Base-by-base conservation (phyloP, 129 eudicot genomes). In the Erigeron canadensis region DNA sequence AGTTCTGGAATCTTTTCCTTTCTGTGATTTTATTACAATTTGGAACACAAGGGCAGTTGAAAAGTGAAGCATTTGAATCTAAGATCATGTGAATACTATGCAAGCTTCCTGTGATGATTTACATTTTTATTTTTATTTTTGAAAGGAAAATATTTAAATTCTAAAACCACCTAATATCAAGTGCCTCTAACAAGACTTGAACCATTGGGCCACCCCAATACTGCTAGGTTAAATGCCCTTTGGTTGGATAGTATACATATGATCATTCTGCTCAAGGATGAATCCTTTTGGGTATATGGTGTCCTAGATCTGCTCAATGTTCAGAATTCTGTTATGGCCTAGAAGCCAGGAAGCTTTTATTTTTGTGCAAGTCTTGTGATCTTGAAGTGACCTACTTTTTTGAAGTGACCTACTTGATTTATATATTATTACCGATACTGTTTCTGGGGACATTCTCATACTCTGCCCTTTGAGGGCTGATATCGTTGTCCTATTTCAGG, bases 341-440 rank as follows among this genome's bases (percentile, higher is more conserved):
- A 5, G 7, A 16, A 50, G 55, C 55, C 17, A 7, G 13, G 5
- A n/a, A 50, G 0, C 7, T 10, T 50, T 46, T 46, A 28, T 28
- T 28, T 28, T 28, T 28, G 34, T 28, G 3, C 34, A 28, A 28
- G 17, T 16, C 40, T 38, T 42, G 21, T 5, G 55, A 71, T 58
- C 13, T 58, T 71, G 56, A 43, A 71, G 28, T 46, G 77, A 61
- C 46, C 43, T 6, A 28, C 43, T 58, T 71, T n/a, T n/a, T 58
- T 71, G 56, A 43, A 71, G 28, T 46, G 77, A 61, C 46, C 43
- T 6, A 28, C 43, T 58, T 71, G 58, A 58, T 71, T 38, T 59
- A 59, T 55, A 55, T 9, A 2, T 19, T 55, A 16, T 12, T 55
- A 55, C n/a, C 16, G 59, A 16, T 17, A 72, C 19, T 59, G 47